Conservation (phyloP, 1,139 yeast species). For the Yamadazyma conglobata region DNA sequence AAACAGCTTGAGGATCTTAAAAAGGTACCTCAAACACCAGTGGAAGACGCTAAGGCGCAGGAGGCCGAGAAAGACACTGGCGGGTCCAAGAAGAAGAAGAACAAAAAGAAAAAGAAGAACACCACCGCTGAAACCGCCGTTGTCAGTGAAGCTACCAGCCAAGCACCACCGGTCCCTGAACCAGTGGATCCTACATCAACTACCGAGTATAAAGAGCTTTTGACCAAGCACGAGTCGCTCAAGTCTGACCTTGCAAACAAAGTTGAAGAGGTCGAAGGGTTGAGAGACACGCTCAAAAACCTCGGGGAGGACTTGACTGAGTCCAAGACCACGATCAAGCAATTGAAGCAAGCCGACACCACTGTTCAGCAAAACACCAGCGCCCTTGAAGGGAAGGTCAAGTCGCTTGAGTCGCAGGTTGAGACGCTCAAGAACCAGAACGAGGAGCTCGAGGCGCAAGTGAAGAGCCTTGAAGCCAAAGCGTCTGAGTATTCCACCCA, state of each 20-base stretch:
- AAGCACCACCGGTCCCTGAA: no score
- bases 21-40: background rate
- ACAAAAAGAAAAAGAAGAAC: conserved; percentile 14
- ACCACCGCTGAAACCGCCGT: no score
- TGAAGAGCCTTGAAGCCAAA: conserved; percentile 11
- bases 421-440: conserved; percentile 9
- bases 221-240: conserved; percentile 13
- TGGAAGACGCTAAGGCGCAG: conserved; percentile 1
- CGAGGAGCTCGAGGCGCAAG: conserved; percentile 18
- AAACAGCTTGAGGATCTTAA: conserved; percentile 5
- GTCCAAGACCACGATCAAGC: conserved; percentile 41
- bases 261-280: conserved; percentile 51
- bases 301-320: conserved; percentile 75
- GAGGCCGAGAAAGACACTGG: conserved; percentile 1
- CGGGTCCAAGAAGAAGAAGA: conserved; percentile 12
- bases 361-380: conserved; percentile 2
- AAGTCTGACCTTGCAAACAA: conserved; percentile 25
- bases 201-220: conserved; percentile 19
- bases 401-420: conserved; percentile 2
- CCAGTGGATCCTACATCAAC: conserved; percentile 5
- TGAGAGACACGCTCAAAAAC: conserved; percentile 68
- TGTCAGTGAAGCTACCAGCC: no score
- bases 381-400: conserved; percentile 6
- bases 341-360: conserved; percentile 15
- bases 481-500: background rate